A percentile compares a stretch with the other conserved stretches of the same genome.
phyloP scores from a whole-genome alignment of 1,284 basidiomycete species.

The Marasmius oreades region DNA sequence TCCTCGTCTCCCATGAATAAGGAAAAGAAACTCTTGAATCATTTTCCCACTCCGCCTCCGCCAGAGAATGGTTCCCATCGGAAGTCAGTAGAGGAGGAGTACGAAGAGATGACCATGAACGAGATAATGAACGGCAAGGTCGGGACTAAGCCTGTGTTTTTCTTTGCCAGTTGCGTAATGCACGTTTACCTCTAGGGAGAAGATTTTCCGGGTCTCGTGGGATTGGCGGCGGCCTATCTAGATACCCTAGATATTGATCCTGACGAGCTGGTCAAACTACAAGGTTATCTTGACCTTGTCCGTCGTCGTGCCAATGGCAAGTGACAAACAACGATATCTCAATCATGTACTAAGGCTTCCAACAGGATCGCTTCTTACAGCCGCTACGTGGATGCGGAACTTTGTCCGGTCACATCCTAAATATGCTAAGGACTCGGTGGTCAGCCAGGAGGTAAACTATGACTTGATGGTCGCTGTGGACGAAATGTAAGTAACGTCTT shows the following conservation, averaged over 20 bases:
- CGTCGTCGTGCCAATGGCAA: constrained; percentile 77
- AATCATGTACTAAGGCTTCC: constrained; percentile 6
- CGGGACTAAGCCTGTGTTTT: constrained; percentile 6
- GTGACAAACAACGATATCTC: constrained; percentile 19
- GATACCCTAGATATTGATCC: constrained; percentile 82
- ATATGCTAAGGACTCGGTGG: constrained; percentile 90
- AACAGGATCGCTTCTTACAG: constrained; percentile 79
- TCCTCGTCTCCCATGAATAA: constrained; percentile 50
- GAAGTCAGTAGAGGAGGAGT: constrained; percentile 73
- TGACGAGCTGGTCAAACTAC: constrained; percentile 62
- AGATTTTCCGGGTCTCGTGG: constrained; percentile 82
- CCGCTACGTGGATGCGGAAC: constrained; percentile 90
- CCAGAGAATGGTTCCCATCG: constrained; percentile 42
- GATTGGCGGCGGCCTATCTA: constrained; percentile 84
- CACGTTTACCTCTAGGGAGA: constrained; percentile 38
- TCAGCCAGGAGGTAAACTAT: constrained; percentile 90
- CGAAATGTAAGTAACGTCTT: constrained; percentile 65
- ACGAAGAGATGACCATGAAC: constrained; percentile 87
- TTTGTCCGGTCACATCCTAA: constrained; percentile 88
- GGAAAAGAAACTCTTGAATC: constrained; percentile 66
- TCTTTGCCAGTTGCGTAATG: constrained; percentile 5
- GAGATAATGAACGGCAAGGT: constrained; percentile 96
- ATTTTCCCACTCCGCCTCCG: constrained; percentile 56
- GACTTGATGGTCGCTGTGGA: constrained; percentile 92
- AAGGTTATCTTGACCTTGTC: constrained; percentile 79